These are phyloP conservation scores for Aspergillus glaucus DNA, from an alignment of 2,329 filamentous ascomycete genomes.

Conservation along the genomic window DNA sequence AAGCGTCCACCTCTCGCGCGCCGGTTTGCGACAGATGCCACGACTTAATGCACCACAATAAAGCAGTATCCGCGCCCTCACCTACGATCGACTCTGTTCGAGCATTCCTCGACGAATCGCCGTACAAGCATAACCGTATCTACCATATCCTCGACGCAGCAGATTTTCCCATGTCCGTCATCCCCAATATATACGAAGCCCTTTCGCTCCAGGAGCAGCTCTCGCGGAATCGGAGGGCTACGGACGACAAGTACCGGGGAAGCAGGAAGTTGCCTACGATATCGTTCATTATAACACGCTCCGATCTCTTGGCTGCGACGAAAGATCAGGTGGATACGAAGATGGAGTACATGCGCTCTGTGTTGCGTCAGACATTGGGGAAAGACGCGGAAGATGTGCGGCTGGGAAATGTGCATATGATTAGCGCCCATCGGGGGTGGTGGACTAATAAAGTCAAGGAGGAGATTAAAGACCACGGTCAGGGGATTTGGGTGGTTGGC, in stretches of 20 bases:
- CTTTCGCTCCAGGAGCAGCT: constrained; percentile 68
- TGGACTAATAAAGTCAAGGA: constrained; percentile 85
- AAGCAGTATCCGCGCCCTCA: constrained; percentile 66
- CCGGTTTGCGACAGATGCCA: constrained; percentile 80
- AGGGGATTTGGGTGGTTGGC: constrained; percentile 92
- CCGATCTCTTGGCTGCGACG: constrained; percentile 75
- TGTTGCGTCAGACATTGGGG: constrained; percentile 71
- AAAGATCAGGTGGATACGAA: constrained; percentile 78
- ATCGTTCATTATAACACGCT: constrained; percentile 84
- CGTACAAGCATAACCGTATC: constrained; percentile 84
- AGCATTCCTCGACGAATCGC: constrained; percentile 80
- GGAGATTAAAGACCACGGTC: constrained; percentile 74
- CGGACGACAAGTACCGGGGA: constrained; percentile 57
- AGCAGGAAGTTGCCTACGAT: constrained; percentile 71
- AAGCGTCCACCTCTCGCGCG: constrained; percentile 12
- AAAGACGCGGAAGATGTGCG: constrained; percentile 61
- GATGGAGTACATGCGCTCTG: constrained; percentile 76
- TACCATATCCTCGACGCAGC: constrained; percentile 94
- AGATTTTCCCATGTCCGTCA: constrained; percentile 90
- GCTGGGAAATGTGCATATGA: constrained; percentile 79
- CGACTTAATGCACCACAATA: constrained; percentile 67
- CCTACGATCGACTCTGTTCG: constrained; percentile 75
- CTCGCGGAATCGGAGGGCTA: constrained; percentile 72
- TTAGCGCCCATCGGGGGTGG: constrained; percentile 82
- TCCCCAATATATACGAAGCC: constrained; percentile 67